phyloP scores from a whole-genome alignment of 768 basidiomycete species.

The Xanthoconium stramineum region DNA sequence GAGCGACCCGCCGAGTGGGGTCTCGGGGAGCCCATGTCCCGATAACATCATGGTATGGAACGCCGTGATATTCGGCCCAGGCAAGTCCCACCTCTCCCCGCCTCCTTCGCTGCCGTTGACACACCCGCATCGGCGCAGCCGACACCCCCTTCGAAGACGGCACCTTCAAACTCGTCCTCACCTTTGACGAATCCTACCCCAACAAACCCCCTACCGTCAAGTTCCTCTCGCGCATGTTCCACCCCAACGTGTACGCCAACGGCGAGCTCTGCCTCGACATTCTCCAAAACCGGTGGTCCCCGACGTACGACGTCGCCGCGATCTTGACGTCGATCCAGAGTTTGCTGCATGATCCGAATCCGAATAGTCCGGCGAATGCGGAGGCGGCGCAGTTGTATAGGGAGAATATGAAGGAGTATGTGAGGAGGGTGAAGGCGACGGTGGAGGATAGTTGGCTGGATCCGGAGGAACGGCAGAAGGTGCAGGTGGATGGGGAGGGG shows the following conservation, averaged over 20 bases:
- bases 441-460: conserved; percentile 97
- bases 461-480: conserved; percentile 62
- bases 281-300: conserved; percentile 97
- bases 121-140: conserved; percentile 42
- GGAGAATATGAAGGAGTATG: conserved; percentile 99
- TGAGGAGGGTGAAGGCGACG: conserved; percentile 85
- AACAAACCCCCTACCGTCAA: conserved; percentile 98
- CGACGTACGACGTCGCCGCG: conserved; percentile 98
- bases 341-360: conserved; percentile 95
- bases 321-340: conserved; percentile 97
- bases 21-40: conserved; percentile 94
- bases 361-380: conserved; percentile 96
- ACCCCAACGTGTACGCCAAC: conserved; percentile 98
- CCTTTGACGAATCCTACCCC: conserved; percentile 97
- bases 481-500: conserved; percentile 37
- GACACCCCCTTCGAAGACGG: conserved; percentile 99
- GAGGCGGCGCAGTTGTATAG: conserved; percentile 96
- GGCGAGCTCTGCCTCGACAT: conserved; percentile 99
- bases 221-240: conserved; percentile 97
- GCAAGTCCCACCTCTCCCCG: conserved; percentile 43
- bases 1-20: conserved; percentile 91
- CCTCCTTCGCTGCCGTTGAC: not conserved
- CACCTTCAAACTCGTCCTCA: conserved; percentile 93
- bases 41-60: conserved; percentile 99
- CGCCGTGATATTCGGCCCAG: conserved; percentile 98